A percentile compares a stretch with the other conserved stretches of the same genome.
These are phyloP conservation scores for Haberlea rhodopensis DNA, from an alignment of 257 asterid species.

Conservation along the genomic window DNA sequence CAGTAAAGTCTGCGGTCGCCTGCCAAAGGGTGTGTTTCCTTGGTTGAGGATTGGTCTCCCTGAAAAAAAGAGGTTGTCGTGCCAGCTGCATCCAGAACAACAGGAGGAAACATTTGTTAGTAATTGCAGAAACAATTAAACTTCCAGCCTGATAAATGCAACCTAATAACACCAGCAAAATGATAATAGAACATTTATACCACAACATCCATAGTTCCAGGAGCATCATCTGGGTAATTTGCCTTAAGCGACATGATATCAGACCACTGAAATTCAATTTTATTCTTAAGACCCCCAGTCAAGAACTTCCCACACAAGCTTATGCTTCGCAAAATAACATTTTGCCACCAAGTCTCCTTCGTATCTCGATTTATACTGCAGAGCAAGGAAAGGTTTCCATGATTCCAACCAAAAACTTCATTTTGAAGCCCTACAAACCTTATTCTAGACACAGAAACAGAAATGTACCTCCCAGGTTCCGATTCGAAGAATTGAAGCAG, in stretches of 20 bases:
- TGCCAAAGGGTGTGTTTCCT: constrained; percentile 45
- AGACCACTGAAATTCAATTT: constrained; percentile 43
- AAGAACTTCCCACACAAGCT: constrained; percentile 45
- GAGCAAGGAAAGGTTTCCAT: not conserved
- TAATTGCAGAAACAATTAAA: not conserved
- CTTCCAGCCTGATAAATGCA: not conserved
- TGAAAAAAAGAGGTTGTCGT: constrained; percentile 39
- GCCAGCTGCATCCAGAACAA: constrained; percentile 27
- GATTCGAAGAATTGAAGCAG: constrained; percentile 30
- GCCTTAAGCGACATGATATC: constrained; percentile 39
- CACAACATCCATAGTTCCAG: constrained; percentile 38
- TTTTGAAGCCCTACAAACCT: not conserved
- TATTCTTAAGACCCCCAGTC: constrained; percentile 45
- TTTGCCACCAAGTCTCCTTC: constrained; percentile 46
- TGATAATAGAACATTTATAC: constrained; percentile 19
- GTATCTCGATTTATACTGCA: constrained; percentile 41
- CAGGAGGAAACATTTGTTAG: not conserved
- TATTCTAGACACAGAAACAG: not conserved
- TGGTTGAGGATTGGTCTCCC: constrained; percentile 42
- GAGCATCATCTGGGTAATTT: constrained; percentile 35
- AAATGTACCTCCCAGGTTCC: constrained; percentile 41
- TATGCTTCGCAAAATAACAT: constrained; percentile 42
- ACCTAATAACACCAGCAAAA: not conserved
- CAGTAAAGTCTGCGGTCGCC: constrained; percentile 42
- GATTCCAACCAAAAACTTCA: not conserved